These are phyloP conservation scores for Syzygium aqueum DNA, from an alignment of 345 rosid genomes.

Conservation along the genomic window DNA sequence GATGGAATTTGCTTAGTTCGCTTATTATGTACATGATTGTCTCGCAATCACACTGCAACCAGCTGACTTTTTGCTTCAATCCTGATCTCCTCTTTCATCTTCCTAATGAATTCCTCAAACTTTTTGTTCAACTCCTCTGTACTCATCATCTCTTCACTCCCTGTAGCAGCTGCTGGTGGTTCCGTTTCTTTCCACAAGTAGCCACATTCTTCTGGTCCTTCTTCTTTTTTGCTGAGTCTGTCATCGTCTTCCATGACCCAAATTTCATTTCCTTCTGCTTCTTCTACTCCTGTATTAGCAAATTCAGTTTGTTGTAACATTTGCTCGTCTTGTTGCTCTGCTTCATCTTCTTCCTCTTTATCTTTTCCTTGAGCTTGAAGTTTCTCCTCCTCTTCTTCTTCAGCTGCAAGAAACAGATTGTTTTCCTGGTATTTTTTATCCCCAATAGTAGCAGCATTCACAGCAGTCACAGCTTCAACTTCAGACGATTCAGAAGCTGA, in stretches of 20 bases:
- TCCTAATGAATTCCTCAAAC: slow-evolving; percentile 56
- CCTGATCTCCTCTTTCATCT: slow-evolving; percentile 57
- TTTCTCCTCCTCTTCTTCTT: neutral
- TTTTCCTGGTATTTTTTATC: neutral
- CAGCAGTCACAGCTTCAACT: neutral
- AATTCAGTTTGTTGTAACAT: neutral
- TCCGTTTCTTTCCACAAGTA: neutral
- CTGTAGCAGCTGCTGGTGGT: neutral
- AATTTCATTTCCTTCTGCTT: neutral
- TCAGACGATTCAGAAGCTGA: neutral
- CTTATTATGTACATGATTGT: neutral
- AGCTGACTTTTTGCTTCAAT: slow-evolving; percentile 32
- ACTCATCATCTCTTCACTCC: slow-evolving; percentile 13
- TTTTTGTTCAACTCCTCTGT: slow-evolving; percentile 42
- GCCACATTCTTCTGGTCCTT: neutral
- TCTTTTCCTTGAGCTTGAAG: neutral
- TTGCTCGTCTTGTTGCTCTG: neutral
- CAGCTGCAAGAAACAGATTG: neutral
- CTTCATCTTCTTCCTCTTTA: neutral
- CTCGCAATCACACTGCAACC: slow-evolving; percentile 16
- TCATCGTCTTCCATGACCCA: neutral
- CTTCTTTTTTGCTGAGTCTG: neutral
- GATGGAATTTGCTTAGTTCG: neutral
- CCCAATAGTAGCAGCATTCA: neutral
- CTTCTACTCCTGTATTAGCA: neutral